These are phyloP conservation scores for Aspergillus aculeatus DNA, from an alignment of 2,329 filamentous ascomycete species.

Conservation along the genomic window DNA sequence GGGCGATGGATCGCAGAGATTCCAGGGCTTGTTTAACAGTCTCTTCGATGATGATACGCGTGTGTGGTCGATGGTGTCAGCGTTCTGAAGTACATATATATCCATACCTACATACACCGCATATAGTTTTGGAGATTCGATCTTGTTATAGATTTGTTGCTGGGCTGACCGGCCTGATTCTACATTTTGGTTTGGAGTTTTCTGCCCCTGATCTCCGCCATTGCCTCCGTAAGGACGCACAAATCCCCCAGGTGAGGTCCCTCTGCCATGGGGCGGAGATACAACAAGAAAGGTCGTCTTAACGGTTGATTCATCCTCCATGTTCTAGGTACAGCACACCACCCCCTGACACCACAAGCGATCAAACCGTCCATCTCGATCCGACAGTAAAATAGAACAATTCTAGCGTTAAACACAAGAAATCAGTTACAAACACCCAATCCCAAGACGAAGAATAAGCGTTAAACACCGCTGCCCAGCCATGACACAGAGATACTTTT, in stretches of 20 bases:
- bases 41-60: background rate
- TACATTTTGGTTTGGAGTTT: too few species aligned
- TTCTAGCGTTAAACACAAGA: background rate
- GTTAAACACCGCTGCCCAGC: constrained; percentile 8
- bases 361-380: background rate
- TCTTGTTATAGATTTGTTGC: background rate
- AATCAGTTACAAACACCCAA: background rate
- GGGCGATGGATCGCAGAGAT: background rate
- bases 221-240: background rate
- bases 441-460: background rate
- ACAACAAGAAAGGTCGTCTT: background rate
- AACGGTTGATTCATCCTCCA: background rate
- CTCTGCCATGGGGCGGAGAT: background rate
- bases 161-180: too few species aligned
- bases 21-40: background rate
- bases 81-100: background rate
- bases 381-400: background rate
- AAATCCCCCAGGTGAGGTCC: background rate
- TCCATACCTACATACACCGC: background rate
- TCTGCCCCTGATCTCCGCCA: background rate
- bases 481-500: constrained; percentile 10
- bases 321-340: background rate
- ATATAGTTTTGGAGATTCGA: background rate
- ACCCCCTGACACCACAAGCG: background rate
- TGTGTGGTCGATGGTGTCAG: background rate